Base-by-base conservation (phyloP, 2,329 filamentous ascomycete species). In the Fusarium illudens region DNA sequence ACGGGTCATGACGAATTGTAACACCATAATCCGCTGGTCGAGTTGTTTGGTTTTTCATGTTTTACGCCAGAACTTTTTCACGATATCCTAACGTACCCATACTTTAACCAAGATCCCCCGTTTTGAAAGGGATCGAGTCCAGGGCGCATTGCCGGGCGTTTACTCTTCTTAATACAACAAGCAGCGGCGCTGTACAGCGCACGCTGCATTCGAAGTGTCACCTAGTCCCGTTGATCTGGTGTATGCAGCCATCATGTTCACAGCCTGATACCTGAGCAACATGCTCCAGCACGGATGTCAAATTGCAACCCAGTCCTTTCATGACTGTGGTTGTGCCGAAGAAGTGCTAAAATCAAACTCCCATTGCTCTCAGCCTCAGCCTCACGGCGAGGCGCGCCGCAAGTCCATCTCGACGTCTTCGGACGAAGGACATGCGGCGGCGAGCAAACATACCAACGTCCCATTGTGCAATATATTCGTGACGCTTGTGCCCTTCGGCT, bases 291-390 rank as follows among this genome's bases (percentile, higher is more conserved):
- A 97, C 92, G 91, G 92, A 97, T 97, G 94, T 97, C 94, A 97
- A 97, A 97, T 97, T 97, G 89, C 94, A 96, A 95, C 91, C 85
- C 88, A 88, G 90, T 89, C 90, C 80, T 80, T 79, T 79, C 82
- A 90, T 97, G 92, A 91, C 92, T 94, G 89, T 85, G 87, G 89
- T 94, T 96, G 94, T 93, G 94, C 94, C 94, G 92, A 94, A 97
- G 93, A 97, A 93, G 93, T 97, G 94, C 94, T 96, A 88, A 96
- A 85, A 96, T 86, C 77, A 79, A 89, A 79, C 68, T 62, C 62
- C 58, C 64, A 68, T 75, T 72, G 73, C 74, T 75, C 65, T 71
- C 70, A 58, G 76, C 70, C 69, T 74, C 71, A 67, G 69, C 65
- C 63, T 67, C 46, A 64, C 63, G 67, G 71, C 72, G 53, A 64